These are phyloP conservation scores for Podaxis pistillaris DNA, from an alignment of 768 basidiomycete species.

Conservation along the genomic window DNA sequence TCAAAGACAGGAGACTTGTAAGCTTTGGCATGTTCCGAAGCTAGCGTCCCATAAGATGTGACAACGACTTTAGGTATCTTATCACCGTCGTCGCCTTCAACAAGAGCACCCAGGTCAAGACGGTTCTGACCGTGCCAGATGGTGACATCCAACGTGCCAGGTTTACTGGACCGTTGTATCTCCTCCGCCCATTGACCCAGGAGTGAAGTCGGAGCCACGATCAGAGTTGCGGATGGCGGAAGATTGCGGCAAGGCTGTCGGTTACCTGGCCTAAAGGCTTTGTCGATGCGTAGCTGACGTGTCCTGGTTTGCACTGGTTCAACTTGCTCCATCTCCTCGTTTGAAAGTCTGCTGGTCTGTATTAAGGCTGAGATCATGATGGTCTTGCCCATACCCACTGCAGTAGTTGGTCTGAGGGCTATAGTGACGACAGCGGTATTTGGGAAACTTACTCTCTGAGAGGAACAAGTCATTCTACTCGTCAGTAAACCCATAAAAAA, in stretches of 20 bases:
- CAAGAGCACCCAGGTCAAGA: constrained; percentile 58
- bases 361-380: constrained; percentile 92
- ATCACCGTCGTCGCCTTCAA: constrained; percentile 52
- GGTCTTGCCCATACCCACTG: constrained; percentile 96
- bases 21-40: constrained; percentile 80
- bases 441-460: constrained; percentile 47
- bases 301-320: constrained; percentile 33
- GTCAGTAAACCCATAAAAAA: constrained; percentile 6
- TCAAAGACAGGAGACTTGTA: constrained; percentile 65
- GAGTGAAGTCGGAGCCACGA: constrained; percentile 90
- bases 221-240: constrained; percentile 67
- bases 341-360: constrained; percentile 64
- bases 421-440: constrained; percentile 2
- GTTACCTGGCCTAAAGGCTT: constrained; percentile 52
- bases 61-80: constrained; percentile 74
- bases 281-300: constrained; percentile 62
- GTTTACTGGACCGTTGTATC: constrained; percentile 76
- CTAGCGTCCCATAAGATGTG: constrained; percentile 89
- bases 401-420: constrained; percentile 3
- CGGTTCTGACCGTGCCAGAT: constrained; percentile 92
- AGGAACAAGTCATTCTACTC: constrained; percentile 4
- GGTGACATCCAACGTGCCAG: constrained; percentile 60
- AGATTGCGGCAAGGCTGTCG: constrained; percentile 30
- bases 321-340: constrained; percentile 33
- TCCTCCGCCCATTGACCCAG: constrained; percentile 94